Evolutionary conservation across 1,139 yeast species (phyloP).

Genomic region (Yamadazyma atlantica): DNA sequence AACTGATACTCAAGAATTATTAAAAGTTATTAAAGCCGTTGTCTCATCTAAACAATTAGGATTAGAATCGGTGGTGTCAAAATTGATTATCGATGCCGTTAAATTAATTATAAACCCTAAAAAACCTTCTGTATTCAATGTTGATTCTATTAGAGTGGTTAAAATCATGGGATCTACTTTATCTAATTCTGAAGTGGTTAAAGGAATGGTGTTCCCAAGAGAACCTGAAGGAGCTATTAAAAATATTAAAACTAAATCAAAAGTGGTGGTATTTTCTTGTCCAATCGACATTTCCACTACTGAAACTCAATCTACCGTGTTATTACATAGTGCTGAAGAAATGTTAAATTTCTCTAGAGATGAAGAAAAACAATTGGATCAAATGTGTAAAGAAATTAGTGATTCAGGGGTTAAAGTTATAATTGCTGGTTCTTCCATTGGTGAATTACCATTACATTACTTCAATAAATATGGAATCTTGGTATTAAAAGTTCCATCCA

Average conservation of each 20-base stretch:
- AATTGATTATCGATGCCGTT: conserved; percentile 85
- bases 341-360: conserved; percentile 96
- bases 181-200: conserved; percentile 71
- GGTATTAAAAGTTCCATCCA: conserved; percentile 87
- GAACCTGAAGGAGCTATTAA: conserved; percentile 92
- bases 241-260: conserved; percentile 58
- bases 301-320: conserved; percentile 95
- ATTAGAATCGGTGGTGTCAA: conserved; percentile 71
- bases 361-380: conserved; percentile 91
- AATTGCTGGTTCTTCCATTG: conserved; percentile 89
- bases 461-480: conserved; percentile 82
- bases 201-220: conserved; percentile 97
- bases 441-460: conserved; percentile 91
- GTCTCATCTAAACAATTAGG: conserved; percentile 95
- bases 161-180: conserved; percentile 93
- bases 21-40: conserved; percentile 81
- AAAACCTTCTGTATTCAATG: conserved; percentile 65
- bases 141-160: conserved; percentile 91
- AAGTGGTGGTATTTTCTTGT: conserved; percentile 90
- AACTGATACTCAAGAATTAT: conserved; percentile 54
- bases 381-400: conserved; percentile 76
- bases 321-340: conserved; percentile 92
- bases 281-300: conserved; percentile 94
- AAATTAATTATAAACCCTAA: conserved; percentile 71
- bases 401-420: conserved; percentile 87